Conservation (phyloP, 23 red algal species). For the Gracilaria gracilis region DNA sequence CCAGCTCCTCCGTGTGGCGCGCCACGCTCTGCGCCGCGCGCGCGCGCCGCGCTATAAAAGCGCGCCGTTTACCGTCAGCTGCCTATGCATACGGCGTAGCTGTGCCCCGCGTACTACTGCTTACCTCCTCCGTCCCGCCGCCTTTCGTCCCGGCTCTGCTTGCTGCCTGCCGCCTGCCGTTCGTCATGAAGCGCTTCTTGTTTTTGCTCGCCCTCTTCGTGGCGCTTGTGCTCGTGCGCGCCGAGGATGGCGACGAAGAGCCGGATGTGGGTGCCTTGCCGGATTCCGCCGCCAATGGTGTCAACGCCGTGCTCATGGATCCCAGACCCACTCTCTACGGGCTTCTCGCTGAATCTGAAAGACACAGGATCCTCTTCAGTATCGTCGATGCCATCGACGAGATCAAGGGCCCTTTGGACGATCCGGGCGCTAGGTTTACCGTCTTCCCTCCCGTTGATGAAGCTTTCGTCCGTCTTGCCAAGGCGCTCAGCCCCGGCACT, state of each 20-base stretch:
- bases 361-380: constrained; percentile 10
- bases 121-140: not conserved
- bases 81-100: too few species aligned
- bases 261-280: constrained; percentile 17
- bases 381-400: not conserved
- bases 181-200: not conserved
- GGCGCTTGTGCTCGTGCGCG: not conserved
- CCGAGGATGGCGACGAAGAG: not conserved
- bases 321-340: constrained; percentile 11
- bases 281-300: constrained; percentile 20
- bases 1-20: too few species aligned
- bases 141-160: not conserved
- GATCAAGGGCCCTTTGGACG: constrained; percentile 1
- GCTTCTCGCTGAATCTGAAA: not conserved
- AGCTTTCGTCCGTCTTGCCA: constrained; percentile 44
- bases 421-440: constrained; percentile 31
- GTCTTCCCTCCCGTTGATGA: constrained; percentile 55
- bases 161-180: not conserved
- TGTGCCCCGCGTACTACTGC: too few species aligned
- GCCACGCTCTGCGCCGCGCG: too few species aligned
- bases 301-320: constrained; percentile 32
- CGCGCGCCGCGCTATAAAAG: not conserved
- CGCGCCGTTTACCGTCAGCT: not conserved
- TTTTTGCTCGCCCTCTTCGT: not conserved
- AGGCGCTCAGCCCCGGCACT: constrained; percentile 9